phyloP scores from a whole-genome alignment of 352 stramenopile genomes.

The Pythium chondricola region DNA sequence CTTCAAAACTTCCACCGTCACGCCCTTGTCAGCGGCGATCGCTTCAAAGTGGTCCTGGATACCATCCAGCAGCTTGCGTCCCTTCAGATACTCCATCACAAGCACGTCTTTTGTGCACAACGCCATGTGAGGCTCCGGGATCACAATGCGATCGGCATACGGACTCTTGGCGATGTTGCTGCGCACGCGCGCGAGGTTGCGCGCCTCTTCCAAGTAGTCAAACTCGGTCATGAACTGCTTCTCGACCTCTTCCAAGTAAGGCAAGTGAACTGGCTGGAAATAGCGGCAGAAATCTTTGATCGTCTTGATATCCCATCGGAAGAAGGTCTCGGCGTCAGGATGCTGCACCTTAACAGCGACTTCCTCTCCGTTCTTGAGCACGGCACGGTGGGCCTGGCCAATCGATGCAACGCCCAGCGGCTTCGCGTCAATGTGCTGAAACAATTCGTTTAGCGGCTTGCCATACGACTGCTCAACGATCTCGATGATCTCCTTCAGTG shows the following conservation, averaged over 20 bases:
- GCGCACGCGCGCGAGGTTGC: constrained; percentile 86
- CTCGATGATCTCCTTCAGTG: constrained; percentile 55
- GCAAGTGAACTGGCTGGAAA: constrained; percentile 93
- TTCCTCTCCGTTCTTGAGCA: constrained; percentile 60
- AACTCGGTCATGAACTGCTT: constrained; percentile 98
- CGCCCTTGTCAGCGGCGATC: constrained; percentile 80
- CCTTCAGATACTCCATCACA: constrained; percentile 93
- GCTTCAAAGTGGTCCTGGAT: constrained; percentile 89
- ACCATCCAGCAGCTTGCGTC: constrained; percentile 78
- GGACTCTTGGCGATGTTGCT: constrained; percentile 85
- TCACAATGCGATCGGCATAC: constrained; percentile 58
- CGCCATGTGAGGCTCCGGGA: constrained; percentile 83
- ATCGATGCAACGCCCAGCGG: constrained; percentile 79
- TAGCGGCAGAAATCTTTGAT: constrained; percentile 94
- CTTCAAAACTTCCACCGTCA: constrained; percentile 83
- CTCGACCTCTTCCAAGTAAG: constrained; percentile 93
- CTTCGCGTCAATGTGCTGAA: constrained; percentile 53
- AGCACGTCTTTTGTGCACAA: constrained; percentile 93
- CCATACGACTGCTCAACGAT: constrained; percentile 77
- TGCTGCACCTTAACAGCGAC: constrained; percentile 92
- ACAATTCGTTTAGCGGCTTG: constrained; percentile 47
- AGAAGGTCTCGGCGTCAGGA: constrained; percentile 91
- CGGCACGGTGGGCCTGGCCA: constrained; percentile 74
- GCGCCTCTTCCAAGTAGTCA: constrained; percentile 92
- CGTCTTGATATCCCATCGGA: constrained; percentile 94